Conservation (phyloP, 2,329 filamentous ascomycete genomes). For the Xylariaceae sp. region DNA sequence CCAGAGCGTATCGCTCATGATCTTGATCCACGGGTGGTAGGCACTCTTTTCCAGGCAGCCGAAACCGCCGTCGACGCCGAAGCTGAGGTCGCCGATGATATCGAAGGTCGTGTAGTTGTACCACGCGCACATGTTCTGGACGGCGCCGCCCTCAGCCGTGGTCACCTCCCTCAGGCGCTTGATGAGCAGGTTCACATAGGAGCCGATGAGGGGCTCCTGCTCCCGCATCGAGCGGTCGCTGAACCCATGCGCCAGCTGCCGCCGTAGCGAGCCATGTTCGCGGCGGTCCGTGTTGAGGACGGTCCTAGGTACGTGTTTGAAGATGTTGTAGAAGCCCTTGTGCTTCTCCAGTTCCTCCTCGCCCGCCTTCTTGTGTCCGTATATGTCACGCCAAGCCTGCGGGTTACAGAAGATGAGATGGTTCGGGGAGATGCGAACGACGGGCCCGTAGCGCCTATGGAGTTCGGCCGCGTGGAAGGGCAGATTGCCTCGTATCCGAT, state of each 20-base stretch:
- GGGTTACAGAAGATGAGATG: constrained; percentile 37
- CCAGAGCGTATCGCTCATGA: constrained; percentile 18
- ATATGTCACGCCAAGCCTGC: constrained; percentile 36
- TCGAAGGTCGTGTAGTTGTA: constrained; percentile 38
- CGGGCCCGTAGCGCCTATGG: constrained; percentile 34
- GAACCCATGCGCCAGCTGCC: constrained; percentile 36
- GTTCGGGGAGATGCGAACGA: constrained; percentile 37
- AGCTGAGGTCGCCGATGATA: constrained; percentile 41
- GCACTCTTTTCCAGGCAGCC: constrained; percentile 29
- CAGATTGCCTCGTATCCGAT: constrained; percentile 17
- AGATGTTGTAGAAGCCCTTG: constrained; percentile 21
- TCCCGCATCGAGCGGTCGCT: constrained; percentile 34
- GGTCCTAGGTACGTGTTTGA: constrained; percentile 21
- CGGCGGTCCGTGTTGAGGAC: constrained; percentile 28
- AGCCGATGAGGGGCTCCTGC: constrained; percentile 36
- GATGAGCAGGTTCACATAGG: constrained; percentile 34
- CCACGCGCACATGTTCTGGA: constrained; percentile 33
- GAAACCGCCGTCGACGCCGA: constrained; percentile 37
- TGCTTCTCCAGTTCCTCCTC: constrained; percentile 28
- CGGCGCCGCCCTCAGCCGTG: background rate
- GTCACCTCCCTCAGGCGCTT: constrained; percentile 22
- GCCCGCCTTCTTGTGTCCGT: constrained; percentile 30
- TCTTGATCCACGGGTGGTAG: constrained; percentile 31
- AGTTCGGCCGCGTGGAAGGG: constrained; percentile 20
- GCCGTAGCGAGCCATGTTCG: constrained; percentile 29